A percentile compares a stretch with the other conserved stretches of the same genome.
These are phyloP conservation scores for Aaosphaeria pasadenensis DNA, from an alignment of 2,329 filamentous ascomycete species.

Conservation along the genomic window DNA sequence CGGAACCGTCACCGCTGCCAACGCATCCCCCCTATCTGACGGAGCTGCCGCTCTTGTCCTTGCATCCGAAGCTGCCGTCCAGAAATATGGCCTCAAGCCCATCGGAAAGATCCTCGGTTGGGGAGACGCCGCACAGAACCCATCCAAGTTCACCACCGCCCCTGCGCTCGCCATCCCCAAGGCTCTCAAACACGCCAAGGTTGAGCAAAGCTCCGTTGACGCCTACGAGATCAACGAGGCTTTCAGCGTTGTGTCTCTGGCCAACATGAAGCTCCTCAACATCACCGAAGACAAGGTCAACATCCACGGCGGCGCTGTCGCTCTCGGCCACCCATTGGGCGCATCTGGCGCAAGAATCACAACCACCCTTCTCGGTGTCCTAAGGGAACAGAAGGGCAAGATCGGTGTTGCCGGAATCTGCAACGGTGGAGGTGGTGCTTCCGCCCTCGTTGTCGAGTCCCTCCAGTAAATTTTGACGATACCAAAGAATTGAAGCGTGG, in stretches of 20 bases:
- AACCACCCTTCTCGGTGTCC: slow-evolving; percentile 81
- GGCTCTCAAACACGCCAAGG: slow-evolving; percentile 89
- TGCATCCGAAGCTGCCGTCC: slow-evolving; percentile 89
- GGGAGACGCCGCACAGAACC: slow-evolving; percentile 89
- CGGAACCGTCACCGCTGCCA: slow-evolving; percentile 92
- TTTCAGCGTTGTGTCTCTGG: slow-evolving; percentile 92
- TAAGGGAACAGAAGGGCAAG: slow-evolving; percentile 89
- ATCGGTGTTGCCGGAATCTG: slow-evolving; percentile 93
- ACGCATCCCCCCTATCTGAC: slow-evolving; percentile 94
- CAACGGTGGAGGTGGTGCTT: slow-evolving; percentile 95
- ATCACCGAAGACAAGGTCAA: slow-evolving; percentile 86
- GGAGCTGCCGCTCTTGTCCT: slow-evolving; percentile 90
- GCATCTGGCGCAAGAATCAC: slow-evolving; percentile 92
- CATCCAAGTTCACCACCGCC: slow-evolving; percentile 93
- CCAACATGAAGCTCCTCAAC: slow-evolving; percentile 89
- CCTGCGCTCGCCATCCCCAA: slow-evolving; percentile 94
- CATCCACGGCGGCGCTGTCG: slow-evolving; percentile 90
- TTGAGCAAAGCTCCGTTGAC: slow-evolving; percentile 75
- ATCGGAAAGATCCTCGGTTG: slow-evolving; percentile 96
- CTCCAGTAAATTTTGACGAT: slow-evolving; percentile 24
- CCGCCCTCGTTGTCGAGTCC: slow-evolving; percentile 83
- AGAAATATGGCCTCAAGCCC: slow-evolving; percentile 86
- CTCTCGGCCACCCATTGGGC: slow-evolving; percentile 91
- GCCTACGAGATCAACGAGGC: slow-evolving; percentile 99
- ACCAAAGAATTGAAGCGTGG: not conserved